Base-by-base conservation (phyloP, 2,329 filamentous ascomycete genomes). In the Penicillium fuscoglaucum region DNA sequence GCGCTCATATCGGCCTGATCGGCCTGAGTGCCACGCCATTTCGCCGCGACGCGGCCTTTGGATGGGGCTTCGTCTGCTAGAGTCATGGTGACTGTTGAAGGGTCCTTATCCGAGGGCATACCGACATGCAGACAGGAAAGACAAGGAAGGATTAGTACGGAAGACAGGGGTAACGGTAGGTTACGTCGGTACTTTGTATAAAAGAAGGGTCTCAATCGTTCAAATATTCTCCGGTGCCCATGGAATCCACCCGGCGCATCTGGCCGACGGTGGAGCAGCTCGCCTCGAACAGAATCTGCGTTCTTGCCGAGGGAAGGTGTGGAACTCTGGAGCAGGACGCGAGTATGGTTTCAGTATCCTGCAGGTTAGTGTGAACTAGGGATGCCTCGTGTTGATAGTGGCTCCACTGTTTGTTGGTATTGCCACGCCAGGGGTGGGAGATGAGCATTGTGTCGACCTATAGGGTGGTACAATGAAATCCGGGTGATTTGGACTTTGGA, bases 1-100 rank as follows among this genome's bases (percentile, higher is more conserved):
- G 70, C 63, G 62, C 60, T 72, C 74, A 77, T 76, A 49, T 76
- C 75, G 39, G 55, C 62, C 54, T 71, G 66, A 56, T 76, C 74
- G 13, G 69, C 63, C 10, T 17, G 50, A 6, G 50, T 52, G 6
- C 50, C 39, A 6, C 50, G 39, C 37, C 37, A 41, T 52, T 44
- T 44, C 28, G 50, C 26, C 28, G 49, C 49, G 49, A 52, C 37
- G 13, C 29, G 39, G 26, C 28, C 45, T 51, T 6, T 28, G 19
- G 46, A 56, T 15, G 28, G 53, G 37, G 46, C 37, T 44, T 56
- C 46, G 10, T 56, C 53, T 21, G 46, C 37, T 4, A 43, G 3
- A 21, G 39, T 37, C 53, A 51, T 56, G 10, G 46, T 44, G 19
- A 51, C 39, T 10, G 46, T 44, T 57, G 51, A 44, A 53, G n/a